A percentile compares a stretch with the other conserved stretches of the same genome.
These are phyloP conservation scores for Colletotrichum musicola DNA, from an alignment of 2,329 filamentous ascomycete species.

Conservation along the genomic window DNA sequence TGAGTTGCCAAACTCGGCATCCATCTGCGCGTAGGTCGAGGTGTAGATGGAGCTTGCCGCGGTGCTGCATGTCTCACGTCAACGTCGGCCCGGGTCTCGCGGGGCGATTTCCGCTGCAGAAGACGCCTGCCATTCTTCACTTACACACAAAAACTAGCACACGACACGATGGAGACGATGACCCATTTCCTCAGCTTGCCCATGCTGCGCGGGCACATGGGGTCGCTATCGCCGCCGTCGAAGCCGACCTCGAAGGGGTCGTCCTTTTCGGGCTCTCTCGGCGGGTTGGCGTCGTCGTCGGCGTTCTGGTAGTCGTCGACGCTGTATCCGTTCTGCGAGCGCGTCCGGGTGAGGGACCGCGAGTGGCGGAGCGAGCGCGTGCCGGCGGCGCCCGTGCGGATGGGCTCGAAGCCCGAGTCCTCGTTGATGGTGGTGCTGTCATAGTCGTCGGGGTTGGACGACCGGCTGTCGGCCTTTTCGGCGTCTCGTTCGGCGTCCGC, in stretches of 20 bases:
- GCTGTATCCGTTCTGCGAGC: slow-evolving; percentile 61
- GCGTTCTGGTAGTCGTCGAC: slow-evolving; percentile 48
- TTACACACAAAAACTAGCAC: slow-evolving; percentile 86
- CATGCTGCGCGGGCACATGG: slow-evolving; percentile 80
- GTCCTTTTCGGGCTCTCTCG: slow-evolving; percentile 44
- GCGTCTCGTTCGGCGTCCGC: slow-evolving; percentile 12
- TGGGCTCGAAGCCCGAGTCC: slow-evolving; percentile 43
- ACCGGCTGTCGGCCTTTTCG: slow-evolving; percentile 38
- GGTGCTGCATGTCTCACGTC: slow-evolving; percentile 72
- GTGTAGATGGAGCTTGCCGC: slow-evolving; percentile 92
- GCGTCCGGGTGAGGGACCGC: slow-evolving; percentile 46
- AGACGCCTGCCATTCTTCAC: slow-evolving; percentile 61
- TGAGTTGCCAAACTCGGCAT: slow-evolving; percentile 78
- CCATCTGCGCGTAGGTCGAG: slow-evolving; percentile 82
- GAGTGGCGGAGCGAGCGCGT: slow-evolving; percentile 28
- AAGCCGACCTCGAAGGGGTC: slow-evolving; percentile 77
- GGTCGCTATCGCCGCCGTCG: slow-evolving; percentile 79
- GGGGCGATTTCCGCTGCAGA: no score
- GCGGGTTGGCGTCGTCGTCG: slow-evolving; percentile 27
- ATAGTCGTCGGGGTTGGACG: slow-evolving; percentile 15
- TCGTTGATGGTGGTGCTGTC: slow-evolving; percentile 23
- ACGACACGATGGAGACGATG: slow-evolving; percentile 80
- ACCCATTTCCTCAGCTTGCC: slow-evolving; percentile 78
- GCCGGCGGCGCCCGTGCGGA: slow-evolving; percentile 40
- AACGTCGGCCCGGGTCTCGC: slow-evolving; percentile 4